These are phyloP conservation scores for Collybiopsis confluens DNA, from an alignment of 768 basidiomycete species.

Conservation along the genomic window DNA sequence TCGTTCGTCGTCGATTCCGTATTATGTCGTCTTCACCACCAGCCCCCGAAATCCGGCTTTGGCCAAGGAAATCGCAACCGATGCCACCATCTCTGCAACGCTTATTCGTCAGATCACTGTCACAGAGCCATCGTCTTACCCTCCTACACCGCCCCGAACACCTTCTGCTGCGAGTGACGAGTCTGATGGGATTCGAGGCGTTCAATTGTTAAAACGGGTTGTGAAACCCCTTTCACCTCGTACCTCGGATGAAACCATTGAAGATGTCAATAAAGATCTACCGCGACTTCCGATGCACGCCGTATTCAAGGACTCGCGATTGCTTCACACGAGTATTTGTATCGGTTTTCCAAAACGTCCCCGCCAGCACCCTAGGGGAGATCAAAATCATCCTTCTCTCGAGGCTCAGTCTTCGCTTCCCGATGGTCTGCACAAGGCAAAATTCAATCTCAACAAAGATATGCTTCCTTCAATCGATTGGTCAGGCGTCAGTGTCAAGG, in stretches of 20 bases:
- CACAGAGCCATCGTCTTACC: slow-evolving; percentile 34
- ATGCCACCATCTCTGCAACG: slow-evolving; percentile 67
- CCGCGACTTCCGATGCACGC: slow-evolving; percentile 37
- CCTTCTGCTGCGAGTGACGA: slow-evolving; percentile 44
- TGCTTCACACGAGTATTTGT: slow-evolving; percentile 45
- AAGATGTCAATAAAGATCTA: slow-evolving; percentile 34
- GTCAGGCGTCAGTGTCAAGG: slow-evolving; percentile 65
- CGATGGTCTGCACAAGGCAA: slow-evolving; percentile 64
- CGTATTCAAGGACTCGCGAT: slow-evolving; percentile 38
- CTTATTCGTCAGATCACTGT: slow-evolving; percentile 58
- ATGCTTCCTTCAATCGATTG: slow-evolving; percentile 67
- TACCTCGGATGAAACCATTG: slow-evolving; percentile 19
- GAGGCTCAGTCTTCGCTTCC: slow-evolving; percentile 48
- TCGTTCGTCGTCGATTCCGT: slow-evolving; percentile 60
- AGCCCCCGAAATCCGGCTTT: slow-evolving; percentile 49
- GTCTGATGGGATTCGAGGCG: slow-evolving; percentile 16
- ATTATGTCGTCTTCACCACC: slow-evolving; percentile 71
- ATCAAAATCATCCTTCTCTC: slow-evolving; percentile 39
- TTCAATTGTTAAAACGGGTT: slow-evolving; percentile 31
- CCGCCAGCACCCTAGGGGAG: slow-evolving; percentile 34
- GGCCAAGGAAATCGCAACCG: slow-evolving; percentile 62
- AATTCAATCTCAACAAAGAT: slow-evolving; percentile 47
- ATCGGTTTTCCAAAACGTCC: slow-evolving; percentile 74
- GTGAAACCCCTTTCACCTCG: slow-evolving; percentile 23
- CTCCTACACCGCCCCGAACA: slow-evolving; percentile 46